Evolutionary conservation across 148 eudicot genomes (phyloP), one percentile per base, ranked within the genome.

Genomic region (Rhododendron ferrugineum): DNA sequence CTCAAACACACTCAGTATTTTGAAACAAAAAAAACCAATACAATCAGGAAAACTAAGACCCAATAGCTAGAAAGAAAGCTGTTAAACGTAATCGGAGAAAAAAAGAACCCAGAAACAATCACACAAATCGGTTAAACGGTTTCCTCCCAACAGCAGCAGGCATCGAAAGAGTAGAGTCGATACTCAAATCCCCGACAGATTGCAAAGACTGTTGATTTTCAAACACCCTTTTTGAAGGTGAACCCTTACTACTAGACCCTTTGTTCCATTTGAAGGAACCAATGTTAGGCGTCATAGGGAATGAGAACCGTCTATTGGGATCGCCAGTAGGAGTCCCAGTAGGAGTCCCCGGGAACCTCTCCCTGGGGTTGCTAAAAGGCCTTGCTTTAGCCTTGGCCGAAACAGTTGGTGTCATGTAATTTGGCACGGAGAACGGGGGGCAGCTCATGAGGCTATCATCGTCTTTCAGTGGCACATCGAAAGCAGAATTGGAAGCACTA

Each of bases 101-200:
- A 40, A 47, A 70, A 50, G 54, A 34, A 72, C 85, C 15, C 82
- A 89, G 80, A 85, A 44, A 16, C 32, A 89, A 85, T 96, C 98
- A 96, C 92, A 87, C 98, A 86, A 92, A 96, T 86, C 98, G 89
- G 92, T 97, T 95, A 90, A 97, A 97, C 47, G 99, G 98, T 88
- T 88, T 97, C 89, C 95, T 93, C 64, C 99, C 98, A 84, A 92
- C 87, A 13, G 87, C 84, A 74, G 93, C 94, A 46, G 99, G 98
- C 98, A 93, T 94, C 46, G 99, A 96, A 84, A 86, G 87, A 9
- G 95, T 80, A 9, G 99, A 96, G 89, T 93, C 98, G 62, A 92
- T 89, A 86, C 99, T 96, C 90, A 86, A 42, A 87, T 93, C 90
- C 50, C 90, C 99, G 40, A 88, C 83, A 36, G 94, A 94, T 36